phyloP scores from a whole-genome alignment of 2,329 filamentous ascomycete genomes.

The Penicillium sp. region DNA sequence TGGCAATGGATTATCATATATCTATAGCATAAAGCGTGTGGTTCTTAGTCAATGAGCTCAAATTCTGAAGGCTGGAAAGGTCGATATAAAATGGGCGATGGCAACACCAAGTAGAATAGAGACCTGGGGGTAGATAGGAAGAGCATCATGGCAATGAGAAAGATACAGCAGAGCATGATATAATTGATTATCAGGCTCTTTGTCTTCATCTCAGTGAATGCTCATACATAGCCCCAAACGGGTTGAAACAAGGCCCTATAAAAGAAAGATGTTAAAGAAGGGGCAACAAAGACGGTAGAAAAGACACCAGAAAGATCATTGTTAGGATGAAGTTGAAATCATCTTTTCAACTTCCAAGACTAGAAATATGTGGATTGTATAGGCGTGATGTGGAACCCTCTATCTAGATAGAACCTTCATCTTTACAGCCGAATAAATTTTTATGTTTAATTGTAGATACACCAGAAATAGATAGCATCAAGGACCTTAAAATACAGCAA shows the following conservation, averaged over 20 bases:
- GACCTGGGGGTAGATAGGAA: background rate
- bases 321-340: background rate
- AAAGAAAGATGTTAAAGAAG: background rate
- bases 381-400: too few relatives aligned
- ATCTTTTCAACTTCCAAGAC: background rate
- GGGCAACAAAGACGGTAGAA: background rate
- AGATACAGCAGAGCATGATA: background rate
- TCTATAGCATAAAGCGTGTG: background rate
- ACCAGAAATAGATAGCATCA: background rate
- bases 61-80: background rate
- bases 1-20: background rate
- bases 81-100: background rate
- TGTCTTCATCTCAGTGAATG: background rate
- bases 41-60: background rate
- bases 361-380: background rate
- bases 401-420: background rate
- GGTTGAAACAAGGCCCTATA: background rate
- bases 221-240: background rate
- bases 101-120: background rate
- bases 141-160: background rate
- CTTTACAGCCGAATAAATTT: background rate
- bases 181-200: background rate
- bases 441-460: background rate
- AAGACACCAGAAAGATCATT: background rate
- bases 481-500: slow-evolving; percentile 1